Evolutionary conservation across 768 basidiomycete genomes (phyloP).

Genomic region (Amyloporia xantha): DNA sequence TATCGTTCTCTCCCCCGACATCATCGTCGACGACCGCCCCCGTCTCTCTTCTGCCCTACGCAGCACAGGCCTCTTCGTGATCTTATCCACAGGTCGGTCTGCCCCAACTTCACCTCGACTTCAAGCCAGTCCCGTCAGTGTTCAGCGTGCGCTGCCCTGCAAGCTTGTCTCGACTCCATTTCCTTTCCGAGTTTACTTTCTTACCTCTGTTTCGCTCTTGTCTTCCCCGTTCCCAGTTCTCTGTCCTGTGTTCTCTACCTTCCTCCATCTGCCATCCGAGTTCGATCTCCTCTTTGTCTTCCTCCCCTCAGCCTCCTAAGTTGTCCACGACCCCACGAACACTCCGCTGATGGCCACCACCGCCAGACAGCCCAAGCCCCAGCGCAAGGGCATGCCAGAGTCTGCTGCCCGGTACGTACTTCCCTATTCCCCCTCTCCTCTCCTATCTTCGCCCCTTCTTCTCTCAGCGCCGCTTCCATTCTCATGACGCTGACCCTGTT

Average conservation of each 20-base stretch:
- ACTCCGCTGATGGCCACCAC: conserved; percentile 50
- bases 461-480: conserved; percentile 6
- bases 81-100: conserved; percentile 1
- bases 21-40: not conserved
- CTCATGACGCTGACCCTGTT: conserved; percentile 2
- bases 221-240: conserved; percentile 17
- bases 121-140: not conserved
- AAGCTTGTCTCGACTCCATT: conserved; percentile 25
- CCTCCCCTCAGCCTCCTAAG: not conserved
- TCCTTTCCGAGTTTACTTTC: conserved; percentile 28
- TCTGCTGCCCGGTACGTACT: conserved; percentile 42
- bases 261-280: not conserved
- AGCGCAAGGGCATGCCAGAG: conserved; percentile 58
- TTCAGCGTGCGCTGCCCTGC: conserved; percentile 10
- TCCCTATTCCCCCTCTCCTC: conserved; percentile 14
- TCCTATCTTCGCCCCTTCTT: conserved; percentile 1
- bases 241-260: conserved; percentile 13
- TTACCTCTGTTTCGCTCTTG: conserved; percentile 25
- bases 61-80: not conserved
- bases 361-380: conserved; percentile 56
- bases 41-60: not conserved
- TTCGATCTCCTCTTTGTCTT: conserved; percentile 11
- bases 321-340: not conserved
- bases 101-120: no score
- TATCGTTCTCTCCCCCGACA: not conserved